Evolutionary conservation across 2,329 filamentous ascomycete genomes (phyloP).

Genomic region (Alternaria triticina): DNA sequence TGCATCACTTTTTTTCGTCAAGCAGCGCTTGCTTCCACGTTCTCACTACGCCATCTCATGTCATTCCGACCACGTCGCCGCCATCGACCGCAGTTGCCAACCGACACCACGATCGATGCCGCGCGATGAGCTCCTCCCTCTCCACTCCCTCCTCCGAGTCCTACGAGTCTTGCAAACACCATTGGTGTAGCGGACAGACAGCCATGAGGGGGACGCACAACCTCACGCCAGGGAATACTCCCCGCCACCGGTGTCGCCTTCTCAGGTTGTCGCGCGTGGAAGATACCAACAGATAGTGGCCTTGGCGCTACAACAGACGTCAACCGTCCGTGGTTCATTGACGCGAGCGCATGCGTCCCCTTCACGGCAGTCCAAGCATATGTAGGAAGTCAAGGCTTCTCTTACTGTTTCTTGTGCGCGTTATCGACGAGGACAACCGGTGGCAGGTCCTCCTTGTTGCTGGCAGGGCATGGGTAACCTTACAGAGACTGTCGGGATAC

Average conservation of each 20-base stretch:
- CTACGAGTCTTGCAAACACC: constrained; percentile 4
- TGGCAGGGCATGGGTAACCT: neutral
- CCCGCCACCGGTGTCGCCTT: constrained; percentile 36
- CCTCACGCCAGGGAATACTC: constrained; percentile 28
- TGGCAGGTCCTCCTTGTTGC: neutral
- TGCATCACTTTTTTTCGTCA: neutral
- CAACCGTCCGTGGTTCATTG: constrained; percentile 32
- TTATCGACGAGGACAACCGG: neutral
- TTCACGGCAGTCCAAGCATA: constrained; percentile 17
- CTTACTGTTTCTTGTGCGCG: constrained; percentile 7
- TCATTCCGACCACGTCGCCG: neutral
- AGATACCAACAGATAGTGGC: constrained; percentile 38
- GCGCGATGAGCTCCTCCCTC: neutral
- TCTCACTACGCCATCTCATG: neutral
- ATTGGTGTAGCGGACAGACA: constrained; percentile 13
- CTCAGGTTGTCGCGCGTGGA: constrained; percentile 30
- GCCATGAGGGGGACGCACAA: constrained; percentile 17
- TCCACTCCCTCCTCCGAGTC: neutral
- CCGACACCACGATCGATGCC: constrained; percentile 2
- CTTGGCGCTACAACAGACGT: constrained; percentile 29
- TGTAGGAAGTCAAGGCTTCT: constrained; percentile 21
- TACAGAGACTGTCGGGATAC: neutral
- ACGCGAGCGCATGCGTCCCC: constrained; percentile 26
- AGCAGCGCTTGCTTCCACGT: neutral
- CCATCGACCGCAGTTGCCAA: neutral